phyloP scores from a whole-genome alignment of 192 early-diverging fungal genomes.

The Entrophospora sp. region DNA sequence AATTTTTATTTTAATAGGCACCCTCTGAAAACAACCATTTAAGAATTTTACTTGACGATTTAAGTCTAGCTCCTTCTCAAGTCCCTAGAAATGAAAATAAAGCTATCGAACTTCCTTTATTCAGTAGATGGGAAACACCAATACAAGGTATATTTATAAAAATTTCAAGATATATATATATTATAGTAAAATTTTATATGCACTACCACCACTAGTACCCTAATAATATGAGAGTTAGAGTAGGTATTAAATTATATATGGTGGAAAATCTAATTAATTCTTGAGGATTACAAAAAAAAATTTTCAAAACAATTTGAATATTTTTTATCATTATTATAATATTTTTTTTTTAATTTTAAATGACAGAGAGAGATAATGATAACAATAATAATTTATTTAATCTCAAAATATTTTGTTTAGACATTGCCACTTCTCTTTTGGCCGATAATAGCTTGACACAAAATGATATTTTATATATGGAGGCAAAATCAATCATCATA shows the following conservation, averaged over 20 bases:
- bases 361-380: too few species aligned
- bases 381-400: too few species aligned
- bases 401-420: constrained; percentile 13
- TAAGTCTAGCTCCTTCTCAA: constrained; percentile 62
- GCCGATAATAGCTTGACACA: constrained; percentile 87
- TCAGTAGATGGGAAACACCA: constrained; percentile 75
- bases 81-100: constrained; percentile 75
- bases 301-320: too few species aligned
- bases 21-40: constrained; percentile 76
- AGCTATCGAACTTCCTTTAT: constrained; percentile 61
- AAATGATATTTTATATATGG: constrained; percentile 91
- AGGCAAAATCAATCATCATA: constrained; percentile 88
- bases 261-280: too few species aligned
- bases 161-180: too few species aligned
- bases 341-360: too few species aligned
- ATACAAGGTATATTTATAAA: constrained; percentile 50
- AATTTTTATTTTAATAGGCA: constrained; percentile 25
- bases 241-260: too few species aligned
- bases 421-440: constrained; percentile 53
- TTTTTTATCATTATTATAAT: too few species aligned
- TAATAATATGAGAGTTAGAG: too few species aligned
- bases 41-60: constrained; percentile 67
- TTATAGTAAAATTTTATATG: too few species aligned
- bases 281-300: too few species aligned
- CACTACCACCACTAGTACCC: too few species aligned